A percentile compares a stretch with the other conserved stretches of the same genome.
Evolutionary conservation across 768 basidiomycete species (phyloP).

Genomic region (Termitomyces sp.): DNA sequence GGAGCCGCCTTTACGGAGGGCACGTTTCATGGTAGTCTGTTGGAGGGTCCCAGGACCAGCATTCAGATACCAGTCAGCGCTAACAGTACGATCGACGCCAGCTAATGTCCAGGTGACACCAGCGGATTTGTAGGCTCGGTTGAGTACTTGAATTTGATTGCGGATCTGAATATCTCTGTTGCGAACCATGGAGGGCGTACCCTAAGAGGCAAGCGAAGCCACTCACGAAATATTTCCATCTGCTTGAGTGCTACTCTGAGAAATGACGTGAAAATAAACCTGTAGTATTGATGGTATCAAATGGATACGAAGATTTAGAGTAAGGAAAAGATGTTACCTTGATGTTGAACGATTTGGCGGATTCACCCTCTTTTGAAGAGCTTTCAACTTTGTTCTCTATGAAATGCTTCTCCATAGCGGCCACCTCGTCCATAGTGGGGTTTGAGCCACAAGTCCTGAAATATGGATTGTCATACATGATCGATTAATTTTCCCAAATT

Average conservation of each 20-base stretch:
- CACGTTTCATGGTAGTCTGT: background rate
- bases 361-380: background rate
- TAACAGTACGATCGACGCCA: background rate
- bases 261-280: background rate
- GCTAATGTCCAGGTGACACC: background rate
- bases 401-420: background rate
- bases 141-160: background rate
- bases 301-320: background rate
- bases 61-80: background rate
- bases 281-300: background rate
- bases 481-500: too few species aligned
- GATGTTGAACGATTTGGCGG: background rate
- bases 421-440: background rate
- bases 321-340: background rate
- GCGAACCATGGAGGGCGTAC: background rate
- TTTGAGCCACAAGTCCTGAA: background rate
- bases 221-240: background rate
- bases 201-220: background rate
- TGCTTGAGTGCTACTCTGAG: background rate
- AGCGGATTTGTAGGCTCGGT: background rate
- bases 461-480: background rate
- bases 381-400: background rate
- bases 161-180: background rate
- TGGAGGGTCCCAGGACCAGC: background rate
- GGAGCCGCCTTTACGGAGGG: background rate